Percentiles rank a stretch among this genome's conserved stretches.
Evolutionary conservation across 805 yeast species (phyloP).

Genomic region (Kodamaea kakaduensis): DNA sequence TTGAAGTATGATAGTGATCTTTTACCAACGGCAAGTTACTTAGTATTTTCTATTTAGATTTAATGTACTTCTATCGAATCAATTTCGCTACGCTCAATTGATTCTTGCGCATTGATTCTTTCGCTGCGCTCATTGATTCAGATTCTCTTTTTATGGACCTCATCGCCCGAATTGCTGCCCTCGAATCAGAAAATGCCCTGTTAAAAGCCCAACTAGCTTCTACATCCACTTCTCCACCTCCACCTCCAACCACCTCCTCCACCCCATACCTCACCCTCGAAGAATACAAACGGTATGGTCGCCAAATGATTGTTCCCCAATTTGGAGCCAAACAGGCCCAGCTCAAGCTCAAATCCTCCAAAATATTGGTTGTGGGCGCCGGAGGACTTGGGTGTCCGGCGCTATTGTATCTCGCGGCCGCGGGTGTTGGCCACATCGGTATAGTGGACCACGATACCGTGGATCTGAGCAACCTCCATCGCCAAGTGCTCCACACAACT

Average conservation of each 20-base stretch:
- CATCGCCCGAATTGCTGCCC: conserved; percentile 17
- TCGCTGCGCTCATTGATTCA: too few species aligned
- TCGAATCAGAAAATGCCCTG: conserved; percentile 18
- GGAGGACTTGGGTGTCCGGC: conserved; percentile 98
- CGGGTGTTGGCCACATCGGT: conserved; percentile 84
- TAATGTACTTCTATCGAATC: too few species aligned
- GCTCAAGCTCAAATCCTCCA: conserved; percentile 49
- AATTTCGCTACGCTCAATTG: too few species aligned
- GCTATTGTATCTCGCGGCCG: conserved; percentile 73
- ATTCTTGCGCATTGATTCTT: too few species aligned
- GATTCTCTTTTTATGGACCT: conserved; percentile 2
- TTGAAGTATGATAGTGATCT: too few species aligned
- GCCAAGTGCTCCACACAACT: conserved; percentile 80
- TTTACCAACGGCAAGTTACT: too few species aligned
- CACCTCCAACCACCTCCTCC: conserved; percentile 1
- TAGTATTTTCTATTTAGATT: too few species aligned
- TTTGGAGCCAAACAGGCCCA: conserved; percentile 57
- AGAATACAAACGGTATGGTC: conserved; percentile 82
- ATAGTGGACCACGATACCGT: conserved; percentile 85
- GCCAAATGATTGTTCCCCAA: conserved; percentile 92
- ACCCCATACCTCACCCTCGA: conserved; percentile 38
- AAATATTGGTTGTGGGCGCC: conserved; percentile 82
- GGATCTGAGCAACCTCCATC: conserved; percentile 78
- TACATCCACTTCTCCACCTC: background rate
- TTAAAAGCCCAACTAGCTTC: conserved; percentile 7